Evolutionary conservation across 306 rosid species (phyloP), one percentile per base, ranked within the genome.

Genomic region (Cajanus cajan): DNA sequence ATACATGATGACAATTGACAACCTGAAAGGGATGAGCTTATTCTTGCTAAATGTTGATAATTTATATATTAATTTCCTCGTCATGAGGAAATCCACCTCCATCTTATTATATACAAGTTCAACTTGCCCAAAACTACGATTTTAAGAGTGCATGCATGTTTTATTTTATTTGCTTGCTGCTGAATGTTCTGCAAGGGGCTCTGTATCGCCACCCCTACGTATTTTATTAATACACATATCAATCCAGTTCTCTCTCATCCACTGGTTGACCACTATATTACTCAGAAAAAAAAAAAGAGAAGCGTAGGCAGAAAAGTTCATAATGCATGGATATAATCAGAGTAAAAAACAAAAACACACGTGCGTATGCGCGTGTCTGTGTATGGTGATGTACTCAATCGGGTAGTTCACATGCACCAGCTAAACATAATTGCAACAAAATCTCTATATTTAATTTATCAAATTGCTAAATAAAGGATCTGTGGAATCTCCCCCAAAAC

Each of bases 101-200:
- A 63, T 12, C 10, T 47, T 76, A 48, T 66, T 37, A n/a, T 34
- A 51, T 22, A 48, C 4, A 50, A 24, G 40, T 41, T 67, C 59
- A 66, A 67, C 33, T 77, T 77, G 74, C 43, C 65, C 0, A 64
- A 48, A 77, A 19, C 43, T 65, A 65, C 19, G 73, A 47, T 63
- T 28, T 47, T 6, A 43, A 28, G 44, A 43, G 16, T 25, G 22
- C 9, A 3, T 25, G 63, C 9, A 3, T 25, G 63, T 11, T 58
- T 11, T 74, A 8, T 68, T 54, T 78, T 68, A 68, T 39, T 68
- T 54, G 15, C 4, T 16, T 58, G 50, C 3, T 11, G 9, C 54
- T 45, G 83, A 34, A 33, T 61, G 62, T 79, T 70, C 71, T 79
- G 72, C 34, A 0, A 79, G 83, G 83, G 83, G 83, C 54, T 45